phyloP scores from a whole-genome alignment of 2,329 filamentous ascomycete species.

The Beauveria bassiana region DNA sequence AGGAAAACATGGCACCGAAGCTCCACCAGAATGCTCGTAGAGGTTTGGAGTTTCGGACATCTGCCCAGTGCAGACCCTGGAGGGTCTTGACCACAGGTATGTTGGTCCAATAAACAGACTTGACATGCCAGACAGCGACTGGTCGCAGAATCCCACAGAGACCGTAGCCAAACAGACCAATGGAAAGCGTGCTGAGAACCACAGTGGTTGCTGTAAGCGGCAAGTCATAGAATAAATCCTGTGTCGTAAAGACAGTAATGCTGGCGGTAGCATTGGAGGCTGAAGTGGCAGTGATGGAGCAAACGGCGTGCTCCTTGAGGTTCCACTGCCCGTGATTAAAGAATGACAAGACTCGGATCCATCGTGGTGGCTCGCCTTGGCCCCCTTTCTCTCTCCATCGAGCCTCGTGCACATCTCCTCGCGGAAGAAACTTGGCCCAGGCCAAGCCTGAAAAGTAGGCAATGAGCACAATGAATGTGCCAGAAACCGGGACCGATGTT shows the following conservation, averaged over 20 bases:
- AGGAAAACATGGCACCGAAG: slow-evolving; percentile 39
- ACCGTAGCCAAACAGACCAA: slow-evolving; percentile 48
- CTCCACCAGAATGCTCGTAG: slow-evolving; percentile 45
- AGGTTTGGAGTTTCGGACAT: slow-evolving; percentile 41
- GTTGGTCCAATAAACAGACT: slow-evolving; percentile 48
- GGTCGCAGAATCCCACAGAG: slow-evolving; percentile 45
- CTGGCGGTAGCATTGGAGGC: slow-evolving; percentile 40
- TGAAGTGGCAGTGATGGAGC: slow-evolving; percentile 45
- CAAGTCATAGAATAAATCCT: slow-evolving; percentile 44
- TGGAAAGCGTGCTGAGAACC: slow-evolving; percentile 42
- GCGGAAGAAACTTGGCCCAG: slow-evolving; percentile 40
- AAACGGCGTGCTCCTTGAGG: slow-evolving; percentile 49
- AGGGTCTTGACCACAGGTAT: slow-evolving; percentile 46
- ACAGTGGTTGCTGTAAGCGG: slow-evolving; percentile 37
- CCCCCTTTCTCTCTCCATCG: slow-evolving; percentile 36
- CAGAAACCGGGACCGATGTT: slow-evolving; percentile 37
- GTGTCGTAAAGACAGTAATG: slow-evolving; percentile 37
- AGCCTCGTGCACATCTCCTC: slow-evolving; percentile 41
- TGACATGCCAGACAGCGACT: slow-evolving; percentile 46
- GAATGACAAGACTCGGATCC: slow-evolving; percentile 33
- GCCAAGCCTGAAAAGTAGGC: slow-evolving; percentile 47
- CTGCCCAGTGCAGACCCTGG: slow-evolving; percentile 47
- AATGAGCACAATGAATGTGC: slow-evolving; percentile 50
- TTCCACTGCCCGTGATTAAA: slow-evolving; percentile 45
- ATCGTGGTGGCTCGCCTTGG: slow-evolving; percentile 32